Percentiles rank a stretch among this genome's conserved stretches.
Conservation (phyloP, 768 basidiomycete genomes). For the Cantharellus cinnabarinus region DNA sequence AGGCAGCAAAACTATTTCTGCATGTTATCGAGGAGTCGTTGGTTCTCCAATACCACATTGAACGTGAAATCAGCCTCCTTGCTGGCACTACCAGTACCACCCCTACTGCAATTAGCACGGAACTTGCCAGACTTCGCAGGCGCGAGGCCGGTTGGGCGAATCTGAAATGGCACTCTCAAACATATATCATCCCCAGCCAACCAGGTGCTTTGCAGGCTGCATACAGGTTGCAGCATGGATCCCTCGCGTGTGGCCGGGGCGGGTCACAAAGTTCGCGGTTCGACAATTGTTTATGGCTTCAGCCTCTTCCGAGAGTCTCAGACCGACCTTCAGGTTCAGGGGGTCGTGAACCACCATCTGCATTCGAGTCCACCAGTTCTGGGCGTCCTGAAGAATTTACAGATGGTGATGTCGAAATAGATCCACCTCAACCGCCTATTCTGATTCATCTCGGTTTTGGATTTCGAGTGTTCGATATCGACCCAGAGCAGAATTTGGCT, state of each 20-base stretch:
- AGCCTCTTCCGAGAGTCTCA: background rate
- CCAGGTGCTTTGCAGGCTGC: background rate
- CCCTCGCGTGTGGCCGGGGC: background rate
- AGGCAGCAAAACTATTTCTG: no score
- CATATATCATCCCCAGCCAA: conserved; percentile 2
- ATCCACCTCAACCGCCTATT: background rate
- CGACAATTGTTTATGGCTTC: background rate
- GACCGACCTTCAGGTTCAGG: background rate
- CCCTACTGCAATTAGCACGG: no score
- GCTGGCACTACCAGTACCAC: no score
- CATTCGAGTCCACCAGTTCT: no score
- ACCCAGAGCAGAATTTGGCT: background rate
- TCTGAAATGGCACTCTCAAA: background rate
- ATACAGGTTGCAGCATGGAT: background rate
- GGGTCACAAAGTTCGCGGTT: background rate
- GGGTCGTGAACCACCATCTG: no score
- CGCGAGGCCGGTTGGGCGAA: background rate
- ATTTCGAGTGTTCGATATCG: background rate
- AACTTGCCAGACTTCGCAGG: background rate
- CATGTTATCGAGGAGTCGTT: no score
- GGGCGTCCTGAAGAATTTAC: no score
- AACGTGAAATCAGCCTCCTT: no score
- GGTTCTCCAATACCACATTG: no score
- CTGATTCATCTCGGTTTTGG: background rate
- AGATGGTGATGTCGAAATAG: no score